A percentile compares a stretch with the other conserved stretches of the same genome.
Conservation (phyloP, 257 asterid species). For the Fraxinus cuspidata region DNA sequence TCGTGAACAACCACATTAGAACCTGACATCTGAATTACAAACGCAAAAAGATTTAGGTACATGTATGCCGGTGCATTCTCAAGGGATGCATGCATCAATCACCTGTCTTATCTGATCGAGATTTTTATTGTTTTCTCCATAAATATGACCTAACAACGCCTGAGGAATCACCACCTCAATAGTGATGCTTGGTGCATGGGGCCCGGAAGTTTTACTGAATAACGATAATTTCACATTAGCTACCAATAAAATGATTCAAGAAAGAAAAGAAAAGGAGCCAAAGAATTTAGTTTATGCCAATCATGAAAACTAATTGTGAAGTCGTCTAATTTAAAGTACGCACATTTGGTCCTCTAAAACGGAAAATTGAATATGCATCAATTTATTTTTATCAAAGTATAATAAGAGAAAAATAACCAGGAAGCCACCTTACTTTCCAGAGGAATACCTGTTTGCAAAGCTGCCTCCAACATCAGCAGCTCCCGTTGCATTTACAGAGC, state of each 20-base stretch:
- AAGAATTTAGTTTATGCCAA: not conserved
- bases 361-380: not conserved
- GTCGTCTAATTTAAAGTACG: not conserved
- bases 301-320: not conserved
- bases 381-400: not conserved
- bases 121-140: slow-evolving; percentile 26
- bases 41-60: not conserved
- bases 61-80: not conserved
- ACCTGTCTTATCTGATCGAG: slow-evolving; percentile 23
- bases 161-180: slow-evolving; percentile 29
- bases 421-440: slow-evolving; percentile 26
- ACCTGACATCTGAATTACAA: slow-evolving; percentile 26
- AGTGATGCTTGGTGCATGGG: slow-evolving; percentile 7
- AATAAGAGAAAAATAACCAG: not conserved
- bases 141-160: slow-evolving; percentile 17
- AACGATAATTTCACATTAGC: not conserved
- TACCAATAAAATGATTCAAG: not conserved
- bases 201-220: slow-evolving; percentile 17
- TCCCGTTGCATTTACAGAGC: slow-evolving; percentile 20
- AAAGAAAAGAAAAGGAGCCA: not conserved
- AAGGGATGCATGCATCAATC: slow-evolving; percentile 3
- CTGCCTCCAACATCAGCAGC: slow-evolving; percentile 21
- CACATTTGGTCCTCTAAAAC: not conserved
- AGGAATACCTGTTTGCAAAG: slow-evolving; percentile 1
- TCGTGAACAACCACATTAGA: slow-evolving; percentile 24